phyloP scores from a whole-genome alignment of 495 filamentous ascomycete species.

The Tirmania nivea region DNA sequence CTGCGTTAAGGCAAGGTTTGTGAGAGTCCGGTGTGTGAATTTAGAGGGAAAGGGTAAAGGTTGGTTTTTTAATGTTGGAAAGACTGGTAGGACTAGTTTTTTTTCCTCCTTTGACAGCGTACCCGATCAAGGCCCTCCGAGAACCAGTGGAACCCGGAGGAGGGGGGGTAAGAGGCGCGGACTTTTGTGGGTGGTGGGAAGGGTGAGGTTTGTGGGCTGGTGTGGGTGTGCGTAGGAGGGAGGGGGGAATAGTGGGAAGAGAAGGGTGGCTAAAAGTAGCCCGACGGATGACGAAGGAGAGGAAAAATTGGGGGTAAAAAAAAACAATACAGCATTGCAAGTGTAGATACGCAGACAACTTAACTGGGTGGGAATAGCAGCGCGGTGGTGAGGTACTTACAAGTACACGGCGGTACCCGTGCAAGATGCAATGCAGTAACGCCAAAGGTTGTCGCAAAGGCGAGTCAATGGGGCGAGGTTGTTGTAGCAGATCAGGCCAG shows the following conservation, averaged over 20 bases:
- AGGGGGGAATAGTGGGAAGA: background rate
- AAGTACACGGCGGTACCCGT: conserved; percentile 19
- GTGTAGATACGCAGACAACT: conserved; percentile 5
- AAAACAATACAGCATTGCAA: too few species aligned
- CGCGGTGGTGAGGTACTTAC: conserved; percentile 17
- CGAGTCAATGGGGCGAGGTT: too few species aligned
- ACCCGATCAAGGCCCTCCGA: too few species aligned
- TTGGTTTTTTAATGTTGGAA: too few species aligned
- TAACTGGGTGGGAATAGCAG: conserved; percentile 20
- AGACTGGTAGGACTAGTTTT: too few species aligned
- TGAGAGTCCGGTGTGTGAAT: background rate
- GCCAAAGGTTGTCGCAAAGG: too few species aligned
- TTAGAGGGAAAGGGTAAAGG: background rate
- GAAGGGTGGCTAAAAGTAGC: too few species aligned
- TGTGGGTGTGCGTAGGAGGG: background rate
- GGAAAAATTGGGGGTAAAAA: too few species aligned
- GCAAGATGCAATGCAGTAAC: too few species aligned
- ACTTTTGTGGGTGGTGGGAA: background rate
- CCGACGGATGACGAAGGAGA: too few species aligned
- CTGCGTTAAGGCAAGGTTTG: background rate
- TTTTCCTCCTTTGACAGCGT: too few species aligned
- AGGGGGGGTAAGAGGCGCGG: background rate
- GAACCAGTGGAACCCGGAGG: background rate
- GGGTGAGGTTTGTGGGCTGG: background rate
- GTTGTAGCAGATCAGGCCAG: too few species aligned